Percentiles rank a stretch among this genome's conserved stretches.
Evolutionary conservation across 176 grass and related monocot species (phyloP).

Genomic region (Hordeum marinum): DNA sequence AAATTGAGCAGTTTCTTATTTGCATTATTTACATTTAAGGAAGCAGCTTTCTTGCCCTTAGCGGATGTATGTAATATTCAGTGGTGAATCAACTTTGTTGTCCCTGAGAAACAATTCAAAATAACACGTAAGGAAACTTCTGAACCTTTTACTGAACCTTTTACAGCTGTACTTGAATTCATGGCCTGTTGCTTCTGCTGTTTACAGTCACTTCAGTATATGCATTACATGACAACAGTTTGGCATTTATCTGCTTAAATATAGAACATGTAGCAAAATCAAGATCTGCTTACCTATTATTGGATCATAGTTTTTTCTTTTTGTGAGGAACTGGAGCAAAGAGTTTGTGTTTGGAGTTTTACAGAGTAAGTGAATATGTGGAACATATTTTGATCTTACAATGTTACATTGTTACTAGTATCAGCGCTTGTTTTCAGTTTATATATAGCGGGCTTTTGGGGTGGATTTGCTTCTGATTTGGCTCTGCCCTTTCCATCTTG

Average conservation of each 20-base stretch:
- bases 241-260: neutral
- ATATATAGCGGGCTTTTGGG: neutral
- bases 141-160: neutral
- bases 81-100: neutral
- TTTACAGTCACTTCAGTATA: neutral
- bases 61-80: neutral
- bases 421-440: neutral
- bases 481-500: neutral
- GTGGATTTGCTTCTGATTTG: neutral
- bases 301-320: neutral
- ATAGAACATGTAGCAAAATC: neutral
- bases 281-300: neutral
- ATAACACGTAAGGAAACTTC: neutral
- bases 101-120: neutral
- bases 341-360: neutral
- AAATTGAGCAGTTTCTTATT: neutral
- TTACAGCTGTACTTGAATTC: neutral
- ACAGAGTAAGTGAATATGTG: neutral
- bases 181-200: neutral
- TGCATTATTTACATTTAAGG: neutral
- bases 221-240: neutral
- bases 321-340: too few species aligned
- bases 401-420: neutral
- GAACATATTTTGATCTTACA: neutral
- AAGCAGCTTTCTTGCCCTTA: neutral